Evolutionary conservation across 805 yeast species (phyloP).

Genomic region (Cyberlindnera mrakii): DNA sequence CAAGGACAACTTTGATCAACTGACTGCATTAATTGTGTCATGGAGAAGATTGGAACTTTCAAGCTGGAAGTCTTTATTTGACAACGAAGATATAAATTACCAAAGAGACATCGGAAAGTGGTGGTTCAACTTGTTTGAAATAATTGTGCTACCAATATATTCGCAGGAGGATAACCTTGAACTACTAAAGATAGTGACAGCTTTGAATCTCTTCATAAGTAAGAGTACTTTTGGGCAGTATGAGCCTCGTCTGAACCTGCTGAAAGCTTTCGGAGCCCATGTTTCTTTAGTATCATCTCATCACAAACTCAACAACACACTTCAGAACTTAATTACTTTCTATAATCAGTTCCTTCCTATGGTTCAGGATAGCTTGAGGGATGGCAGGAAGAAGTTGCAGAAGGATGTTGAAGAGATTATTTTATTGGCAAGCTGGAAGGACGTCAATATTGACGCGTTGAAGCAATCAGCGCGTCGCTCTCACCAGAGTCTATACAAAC

Average conservation of each 20-base stretch:
- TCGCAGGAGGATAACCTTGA: slow-evolving; percentile 32
- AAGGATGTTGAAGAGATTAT: slow-evolving; percentile 84
- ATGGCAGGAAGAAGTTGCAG: slow-evolving; percentile 50
- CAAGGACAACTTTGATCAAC: slow-evolving; percentile 42
- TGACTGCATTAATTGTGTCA: slow-evolving; percentile 67
- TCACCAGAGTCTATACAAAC: slow-evolving; percentile 76
- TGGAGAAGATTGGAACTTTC: slow-evolving; percentile 89
- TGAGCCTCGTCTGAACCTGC: slow-evolving; percentile 46
- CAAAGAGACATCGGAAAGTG: slow-evolving; percentile 60
- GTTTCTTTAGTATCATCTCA: slow-evolving; percentile 28
- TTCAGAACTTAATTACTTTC: slow-evolving; percentile 54
- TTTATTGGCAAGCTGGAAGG: slow-evolving; percentile 93
- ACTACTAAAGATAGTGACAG: slow-evolving; percentile 37
- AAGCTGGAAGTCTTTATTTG: slow-evolving; percentile 77
- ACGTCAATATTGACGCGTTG: slow-evolving; percentile 86
- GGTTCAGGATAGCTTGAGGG: slow-evolving; percentile 39
- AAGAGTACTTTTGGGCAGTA: slow-evolving; percentile 77
- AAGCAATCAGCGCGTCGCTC: slow-evolving; percentile 91
- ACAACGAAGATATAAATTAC: slow-evolving; percentile 48
- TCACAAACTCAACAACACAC: slow-evolving; percentile 29
- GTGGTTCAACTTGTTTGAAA: slow-evolving; percentile 91
- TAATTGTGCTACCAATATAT: slow-evolving; percentile 45
- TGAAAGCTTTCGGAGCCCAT: slow-evolving; percentile 62
- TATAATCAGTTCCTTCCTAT: slow-evolving; percentile 58
- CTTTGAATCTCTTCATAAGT: slow-evolving; percentile 70